Base-by-base conservation (phyloP, 2,329 filamentous ascomycete genomes). In the Penicillium sclerotiorum region DNA sequence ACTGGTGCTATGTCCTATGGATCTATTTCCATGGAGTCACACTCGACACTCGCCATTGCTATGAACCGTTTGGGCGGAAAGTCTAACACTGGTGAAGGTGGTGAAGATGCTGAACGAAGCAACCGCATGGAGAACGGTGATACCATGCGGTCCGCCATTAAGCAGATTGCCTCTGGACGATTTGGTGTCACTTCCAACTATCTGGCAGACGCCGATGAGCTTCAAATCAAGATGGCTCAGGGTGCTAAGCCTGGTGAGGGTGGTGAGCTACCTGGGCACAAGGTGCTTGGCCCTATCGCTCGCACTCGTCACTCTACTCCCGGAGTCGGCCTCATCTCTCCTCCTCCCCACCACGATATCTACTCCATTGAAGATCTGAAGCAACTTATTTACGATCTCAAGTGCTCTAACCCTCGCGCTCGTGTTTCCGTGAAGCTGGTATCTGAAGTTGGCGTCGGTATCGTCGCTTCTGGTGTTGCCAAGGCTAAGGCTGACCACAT, bases 221-320 rank as follows among this genome's bases (percentile, higher is more conserved):
- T 97, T 38, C 93, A 97, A 73, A 97, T 97, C 77, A 97, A 97
- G 83, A 97, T 97, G 93, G 93, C 93, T 8, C 93, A 97, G 76
- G 93, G 93, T 70, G 93, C 93, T 56, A 97, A 97, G 82, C 93
- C 93, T 49, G 93, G 93, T 74, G 93, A 97, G 74, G 93, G 93
- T 78, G 93, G 93, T 82, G 93, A 97, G 74, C 84, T 97, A 67
- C 93, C 93, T 42, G 93, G 93, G 33, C 91, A 96, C 80, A 97
- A 97, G 77, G 93, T 97, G 22, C 94, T 92, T 53, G 89, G 89
- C 66, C 89, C 90, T 6, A 97, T 97, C 72, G 93, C 90, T 50
- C 88, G 90, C 63, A 97, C 93, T 49, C 88, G 93, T 71, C 92
- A 96, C 78, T 97, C 93, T 8, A 97, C 93, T 5, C 91, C 93